These are phyloP conservation scores for Poa pratensis DNA, from an alignment of 176 grass and related monocot genomes.

Conservation along the genomic window DNA sequence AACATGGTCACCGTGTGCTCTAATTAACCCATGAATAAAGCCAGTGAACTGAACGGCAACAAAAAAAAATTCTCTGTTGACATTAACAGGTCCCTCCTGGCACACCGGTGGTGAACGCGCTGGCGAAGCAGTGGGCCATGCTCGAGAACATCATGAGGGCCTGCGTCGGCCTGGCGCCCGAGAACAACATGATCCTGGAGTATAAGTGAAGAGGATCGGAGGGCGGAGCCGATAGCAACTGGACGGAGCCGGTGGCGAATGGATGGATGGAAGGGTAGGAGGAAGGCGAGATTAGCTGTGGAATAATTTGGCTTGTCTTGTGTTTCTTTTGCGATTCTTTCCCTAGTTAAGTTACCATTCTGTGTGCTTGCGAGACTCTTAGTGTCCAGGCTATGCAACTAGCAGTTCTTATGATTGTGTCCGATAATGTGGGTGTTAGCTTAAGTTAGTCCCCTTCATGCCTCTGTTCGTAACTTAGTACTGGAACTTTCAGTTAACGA, in stretches of 20 bases:
- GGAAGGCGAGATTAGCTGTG: slow-evolving; percentile 32
- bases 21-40: neutral
- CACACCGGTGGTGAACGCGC: slow-evolving; percentile 94
- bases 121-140: slow-evolving; percentile 96
- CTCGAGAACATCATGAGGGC: slow-evolving; percentile 99
- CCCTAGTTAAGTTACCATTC: neutral
- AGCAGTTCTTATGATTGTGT: slow-evolving; percentile 26
- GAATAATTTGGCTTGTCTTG: slow-evolving; percentile 38
- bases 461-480: neutral
- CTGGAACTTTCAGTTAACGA: slow-evolving; percentile 4
- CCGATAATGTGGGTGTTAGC: slow-evolving; percentile 14
- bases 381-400: slow-evolving; percentile 31
- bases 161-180: slow-evolving; percentile 85
- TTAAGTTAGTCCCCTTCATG: slow-evolving; percentile 7
- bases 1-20: neutral
- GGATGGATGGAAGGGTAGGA: slow-evolving; percentile 28
- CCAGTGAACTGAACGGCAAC: neutral
- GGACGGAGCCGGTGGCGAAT: neutral
- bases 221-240: neutral
- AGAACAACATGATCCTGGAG: slow-evolving; percentile 96
- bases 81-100: slow-evolving; percentile 82
- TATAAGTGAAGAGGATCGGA: slow-evolving; percentile 69
- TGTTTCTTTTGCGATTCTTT: slow-evolving; percentile 41
- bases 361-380: slow-evolving; percentile 22
- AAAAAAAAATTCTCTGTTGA: neutral